Base-by-base conservation (phyloP, 805 yeast genomes). In the Teunomyces panamensis region DNA sequence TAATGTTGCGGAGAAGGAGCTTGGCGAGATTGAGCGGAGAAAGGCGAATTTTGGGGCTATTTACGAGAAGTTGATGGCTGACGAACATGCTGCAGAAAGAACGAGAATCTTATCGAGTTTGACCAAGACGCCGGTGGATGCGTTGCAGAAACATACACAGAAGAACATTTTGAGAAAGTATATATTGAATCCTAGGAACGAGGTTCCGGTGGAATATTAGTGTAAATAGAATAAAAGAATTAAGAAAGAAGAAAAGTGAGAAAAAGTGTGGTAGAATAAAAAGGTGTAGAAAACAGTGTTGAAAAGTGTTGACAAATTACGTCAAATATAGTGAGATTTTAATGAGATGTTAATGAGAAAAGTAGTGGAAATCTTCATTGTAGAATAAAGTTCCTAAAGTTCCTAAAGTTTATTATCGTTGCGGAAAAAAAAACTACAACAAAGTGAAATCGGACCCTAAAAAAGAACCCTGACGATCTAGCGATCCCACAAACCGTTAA, bases 141-240 rank as follows among this genome's bases (percentile, higher is more conserved):
- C 74, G 27, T 62, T 78, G 52, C 77, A 79, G 60, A 71, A 69
- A 44, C 75, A 75, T 63, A 80, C 84, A 17, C 81, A 76, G 60
- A 88, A 87, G 71, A 90, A 90, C 64, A 66, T 88, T 41, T 65
- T 87, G 56, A 78, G 89, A 62, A 87, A 86, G 66, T 84, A 77
- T 62, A 68, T 82, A 26, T 68, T 78, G 55, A 69, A 72, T 55
- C 57, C 49, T 2, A 36, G 39, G 17, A 53, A 53, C 41, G 45
- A 41, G 37, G 33, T 41, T 39, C 49, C 49, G 16, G 51, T 34
- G 39, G 39, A 35, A 1, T 35, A 35, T 13, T 17, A 35, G 7
- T 35, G 39, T 34, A 34, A 34, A 34, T 34, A 34, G 39, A 16
- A 14, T 11, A 32, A 32, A 5, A 14, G 24, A 20, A 5, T 3